These are phyloP conservation scores for Salvia hispanica DNA, from an alignment of 257 asterid genomes.

Conservation along the genomic window DNA sequence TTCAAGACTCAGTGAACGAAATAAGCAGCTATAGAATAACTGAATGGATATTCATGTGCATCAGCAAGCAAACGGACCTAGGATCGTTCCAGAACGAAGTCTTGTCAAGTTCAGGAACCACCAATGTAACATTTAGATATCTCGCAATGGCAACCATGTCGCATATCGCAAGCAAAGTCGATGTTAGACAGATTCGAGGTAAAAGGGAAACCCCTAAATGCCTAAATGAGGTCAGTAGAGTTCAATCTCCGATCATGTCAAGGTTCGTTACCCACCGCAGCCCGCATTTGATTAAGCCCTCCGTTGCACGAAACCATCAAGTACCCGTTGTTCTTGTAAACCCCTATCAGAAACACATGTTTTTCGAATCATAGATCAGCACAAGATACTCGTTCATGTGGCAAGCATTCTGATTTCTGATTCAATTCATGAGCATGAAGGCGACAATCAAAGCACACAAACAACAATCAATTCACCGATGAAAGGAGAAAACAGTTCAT, in stretches of 20 bases:
- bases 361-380: slow-evolving; percentile 24
- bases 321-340: slow-evolving; percentile 94
- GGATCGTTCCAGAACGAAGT: slow-evolving; percentile 98
- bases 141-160: slow-evolving; percentile 99
- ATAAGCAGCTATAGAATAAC: not conserved
- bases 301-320: slow-evolving; percentile 97
- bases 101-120: slow-evolving; percentile 97
- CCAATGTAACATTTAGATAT: slow-evolving; percentile 80
- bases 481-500: not conserved
- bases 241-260: slow-evolving; percentile 8
- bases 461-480: not conserved
- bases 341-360: slow-evolving; percentile 50
- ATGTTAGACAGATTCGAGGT: slow-evolving; percentile 3
- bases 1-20: slow-evolving; percentile 22
- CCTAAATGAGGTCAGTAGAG: too few species aligned
- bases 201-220: not conserved
- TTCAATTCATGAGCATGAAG: not conserved
- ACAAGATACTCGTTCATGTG: not conserved
- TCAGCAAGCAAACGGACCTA: slow-evolving; percentile 52
- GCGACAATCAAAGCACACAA: not conserved
- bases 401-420: not conserved
- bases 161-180: slow-evolving; percentile 58
- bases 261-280: slow-evolving; percentile 66
- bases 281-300: slow-evolving; percentile 98
- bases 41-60: not conserved